A percentile compares a stretch with the other conserved stretches of the same genome.
Conservation (phyloP, 2,329 filamentous ascomycete genomes). For the Exophiala spinifera region DNA sequence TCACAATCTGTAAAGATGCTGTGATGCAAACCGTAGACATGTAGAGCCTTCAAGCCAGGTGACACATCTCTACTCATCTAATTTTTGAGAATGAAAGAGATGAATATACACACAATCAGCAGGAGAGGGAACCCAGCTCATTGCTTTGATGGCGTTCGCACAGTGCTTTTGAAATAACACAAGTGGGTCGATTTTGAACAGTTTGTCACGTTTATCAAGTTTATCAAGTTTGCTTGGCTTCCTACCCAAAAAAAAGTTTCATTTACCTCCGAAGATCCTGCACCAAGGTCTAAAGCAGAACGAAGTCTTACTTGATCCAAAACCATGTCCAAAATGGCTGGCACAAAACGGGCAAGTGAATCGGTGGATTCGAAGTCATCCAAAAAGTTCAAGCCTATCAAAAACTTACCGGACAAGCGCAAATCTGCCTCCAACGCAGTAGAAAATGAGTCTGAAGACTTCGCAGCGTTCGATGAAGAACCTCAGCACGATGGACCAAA, state of each 20-base stretch:
- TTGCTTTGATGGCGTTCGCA: too few relatives aligned
- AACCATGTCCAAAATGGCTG: constrained; percentile 21
- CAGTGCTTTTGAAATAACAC: too few relatives aligned
- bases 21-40: too few relatives aligned
- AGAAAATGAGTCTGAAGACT: background rate
- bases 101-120: too few relatives aligned
- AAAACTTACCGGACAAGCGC: too few relatives aligned
- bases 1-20: too few relatives aligned
- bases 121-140: too few relatives aligned
- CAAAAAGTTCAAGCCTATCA: background rate
- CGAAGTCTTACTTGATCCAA: background rate
- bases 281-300: background rate
- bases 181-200: too few relatives aligned
- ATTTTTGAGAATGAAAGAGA: too few relatives aligned
- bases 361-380: constrained; percentile 2
- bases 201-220: background rate
- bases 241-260: background rate
- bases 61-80: too few relatives aligned
- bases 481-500: background rate
- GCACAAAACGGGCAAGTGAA: constrained; percentile 17
- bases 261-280: background rate
- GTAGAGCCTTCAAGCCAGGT: too few relatives aligned
- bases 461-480: constrained; percentile 4
- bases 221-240: constrained; percentile 2
- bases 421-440: constrained; percentile 1